A percentile compares a stretch with the other conserved stretches of the same genome.
Conservation (phyloP, 139 green algal species). For the Trebouxia sp. region DNA sequence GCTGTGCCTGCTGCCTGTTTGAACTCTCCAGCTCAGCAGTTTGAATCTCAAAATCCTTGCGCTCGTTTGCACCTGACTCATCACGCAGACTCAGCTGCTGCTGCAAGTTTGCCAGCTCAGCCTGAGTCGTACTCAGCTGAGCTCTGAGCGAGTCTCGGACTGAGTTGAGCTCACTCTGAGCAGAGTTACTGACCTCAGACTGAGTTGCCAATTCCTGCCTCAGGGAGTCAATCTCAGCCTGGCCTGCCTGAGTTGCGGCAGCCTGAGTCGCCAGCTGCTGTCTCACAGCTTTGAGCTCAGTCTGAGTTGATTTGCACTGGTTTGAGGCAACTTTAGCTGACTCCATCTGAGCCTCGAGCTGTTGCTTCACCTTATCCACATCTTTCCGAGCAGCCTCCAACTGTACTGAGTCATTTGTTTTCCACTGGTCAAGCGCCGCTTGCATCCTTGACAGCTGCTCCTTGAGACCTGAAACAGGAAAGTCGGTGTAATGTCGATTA, state of each 20-base stretch:
- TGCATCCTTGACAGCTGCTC: neutral
- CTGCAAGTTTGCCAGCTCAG: neutral
- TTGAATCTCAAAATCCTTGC: neutral
- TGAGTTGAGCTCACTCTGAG: neutral
- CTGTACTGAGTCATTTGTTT: slow-evolving; percentile 7
- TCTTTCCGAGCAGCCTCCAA: neutral
- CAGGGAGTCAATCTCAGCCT: neutral
- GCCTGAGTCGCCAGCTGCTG: neutral
- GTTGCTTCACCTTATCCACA: neutral
- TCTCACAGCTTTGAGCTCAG: neutral
- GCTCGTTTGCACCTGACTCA: neutral
- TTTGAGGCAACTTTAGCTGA: slow-evolving; percentile 14
- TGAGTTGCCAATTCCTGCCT: neutral
- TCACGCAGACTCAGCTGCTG: neutral
- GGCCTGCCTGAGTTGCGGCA: neutral
- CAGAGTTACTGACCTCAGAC: neutral
- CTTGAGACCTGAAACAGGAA: neutral
- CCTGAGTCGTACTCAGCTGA: neutral
- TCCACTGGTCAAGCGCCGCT: slow-evolving; percentile 6
- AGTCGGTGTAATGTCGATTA: too few relatives aligned
- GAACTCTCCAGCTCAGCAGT: neutral
- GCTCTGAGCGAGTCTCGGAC: neutral
- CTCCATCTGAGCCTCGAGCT: slow-evolving; percentile 9
- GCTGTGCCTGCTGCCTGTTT: neutral
- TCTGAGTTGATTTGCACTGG: slow-evolving; percentile 9